A percentile compares a stretch with the other conserved stretches of the same genome.
Evolutionary conservation across 352 stramenopile genomes (phyloP).

Genomic region (Pythium coloratum): DNA sequence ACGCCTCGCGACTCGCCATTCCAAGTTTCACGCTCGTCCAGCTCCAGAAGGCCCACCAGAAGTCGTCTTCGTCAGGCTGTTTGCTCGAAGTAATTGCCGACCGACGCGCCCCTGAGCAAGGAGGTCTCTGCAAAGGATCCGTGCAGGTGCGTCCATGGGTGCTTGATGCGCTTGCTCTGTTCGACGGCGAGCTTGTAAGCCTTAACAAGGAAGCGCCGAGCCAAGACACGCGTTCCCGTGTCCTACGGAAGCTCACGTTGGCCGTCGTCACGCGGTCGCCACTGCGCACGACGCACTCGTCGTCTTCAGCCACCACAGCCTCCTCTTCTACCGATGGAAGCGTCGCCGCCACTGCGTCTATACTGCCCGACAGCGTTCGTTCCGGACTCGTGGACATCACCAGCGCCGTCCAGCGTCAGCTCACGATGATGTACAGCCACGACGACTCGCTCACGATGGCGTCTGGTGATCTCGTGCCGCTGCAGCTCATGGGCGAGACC

Average conservation of each 20-base stretch:
- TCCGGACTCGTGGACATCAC: constrained; percentile 39
- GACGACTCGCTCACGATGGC: neutral
- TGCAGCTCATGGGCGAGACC: constrained; percentile 50
- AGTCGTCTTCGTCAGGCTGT: neutral
- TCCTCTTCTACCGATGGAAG: neutral
- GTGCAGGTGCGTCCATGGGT: constrained; percentile 61
- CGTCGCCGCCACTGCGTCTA: neutral
- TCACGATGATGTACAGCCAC: constrained; percentile 17
- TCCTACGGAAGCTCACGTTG: neutral
- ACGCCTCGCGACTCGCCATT: constrained; percentile 26
- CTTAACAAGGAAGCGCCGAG: neutral
- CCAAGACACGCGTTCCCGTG: neutral
- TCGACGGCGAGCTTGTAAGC: constrained; percentile 16
- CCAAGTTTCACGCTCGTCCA: constrained; percentile 25
- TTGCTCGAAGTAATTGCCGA: constrained; percentile 46
- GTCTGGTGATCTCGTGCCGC: constrained; percentile 34
- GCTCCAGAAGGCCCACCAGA: constrained; percentile 14
- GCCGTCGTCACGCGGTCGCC: constrained; percentile 21
- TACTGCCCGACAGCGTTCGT: constrained; percentile 44
- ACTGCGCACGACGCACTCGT: constrained; percentile 26
- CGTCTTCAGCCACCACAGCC: constrained; percentile 8
- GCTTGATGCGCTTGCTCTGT: constrained; percentile 30
- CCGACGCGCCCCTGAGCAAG: constrained; percentile 8
- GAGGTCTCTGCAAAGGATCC: constrained; percentile 23
- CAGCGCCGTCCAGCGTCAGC: constrained; percentile 36